These are phyloP conservation scores for Meira nashicola DNA, from an alignment of 1,284 basidiomycete genomes.

Conservation along the genomic window DNA sequence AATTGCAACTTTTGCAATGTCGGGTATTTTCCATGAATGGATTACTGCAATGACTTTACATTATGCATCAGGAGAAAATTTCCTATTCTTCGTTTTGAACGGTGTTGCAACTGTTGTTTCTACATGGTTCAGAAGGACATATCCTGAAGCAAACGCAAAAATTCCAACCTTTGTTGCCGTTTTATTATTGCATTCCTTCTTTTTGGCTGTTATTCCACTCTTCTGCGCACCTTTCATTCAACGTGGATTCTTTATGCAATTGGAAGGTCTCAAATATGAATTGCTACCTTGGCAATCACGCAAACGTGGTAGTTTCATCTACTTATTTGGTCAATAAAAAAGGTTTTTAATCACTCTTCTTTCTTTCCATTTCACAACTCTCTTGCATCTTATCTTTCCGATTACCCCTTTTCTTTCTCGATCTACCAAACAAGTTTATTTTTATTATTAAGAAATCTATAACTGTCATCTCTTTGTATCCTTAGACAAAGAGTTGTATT, in stretches of 20 bases:
- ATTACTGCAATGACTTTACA: slow-evolving; percentile 43
- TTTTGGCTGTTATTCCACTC: slow-evolving; percentile 35
- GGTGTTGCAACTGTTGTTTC: slow-evolving; percentile 43
- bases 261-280: slow-evolving; percentile 42
- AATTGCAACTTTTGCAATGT: slow-evolving; percentile 47
- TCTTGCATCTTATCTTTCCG: neutral
- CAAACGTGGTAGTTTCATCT: slow-evolving; percentile 39
- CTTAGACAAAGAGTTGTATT: neutral
- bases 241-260: slow-evolving; percentile 40
- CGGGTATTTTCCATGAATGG: slow-evolving; percentile 42
- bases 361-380: neutral
- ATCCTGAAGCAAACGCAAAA: slow-evolving; percentile 31
- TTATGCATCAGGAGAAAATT: slow-evolving; percentile 47
- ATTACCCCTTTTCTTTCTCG: neutral
- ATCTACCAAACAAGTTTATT: neutral
- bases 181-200: slow-evolving; percentile 39
- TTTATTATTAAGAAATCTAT: neutral
- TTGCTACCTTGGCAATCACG: slow-evolving; percentile 29
- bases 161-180: slow-evolving; percentile 38
- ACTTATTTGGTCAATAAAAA: slow-evolving; percentile 35
- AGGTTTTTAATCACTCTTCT: neutral
- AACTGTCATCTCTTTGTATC: neutral
- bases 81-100: slow-evolving; percentile 49
- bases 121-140: slow-evolving; percentile 40
- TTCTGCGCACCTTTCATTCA: slow-evolving; percentile 48